Base-by-base conservation (phyloP, 257 asterid genomes). In the Jacaranda copaia region DNA sequence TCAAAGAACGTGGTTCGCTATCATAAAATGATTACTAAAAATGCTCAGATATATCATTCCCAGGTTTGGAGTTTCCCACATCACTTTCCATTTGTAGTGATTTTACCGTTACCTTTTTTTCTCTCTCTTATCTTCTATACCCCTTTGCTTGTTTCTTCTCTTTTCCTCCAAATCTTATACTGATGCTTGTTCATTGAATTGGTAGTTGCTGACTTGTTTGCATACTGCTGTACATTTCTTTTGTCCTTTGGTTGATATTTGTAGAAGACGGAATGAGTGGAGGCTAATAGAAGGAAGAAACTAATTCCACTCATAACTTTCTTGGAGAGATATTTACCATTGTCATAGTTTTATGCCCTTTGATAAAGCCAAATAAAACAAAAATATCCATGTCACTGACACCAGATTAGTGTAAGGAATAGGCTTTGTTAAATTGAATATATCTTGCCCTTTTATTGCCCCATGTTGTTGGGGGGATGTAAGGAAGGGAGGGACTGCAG, bases 11-110 rank as follows among this genome's bases (percentile, higher is more conserved):
- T 82, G 64, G 56, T 75, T 69, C 81, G 42, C 8, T 55, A 56
- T 64, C 84, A 74, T 71, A 75, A 68, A 58, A 81, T 70, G 62
- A 74, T 73, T 63, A 5, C 68, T 32, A 74, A 79, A 67, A 43
- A 16, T 16, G 69, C 51, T 36, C 75, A 39, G 15, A 20, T 8
- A 59, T 85, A 78, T 68, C 92, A 84, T 76, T 80, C 42, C 63
- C 84, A 72, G 92, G 92, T 83, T 80, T 73, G 63, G 42, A 25
- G 19, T 51, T 32, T 35, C 7, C 36, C 49, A n/a, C 62, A 25
- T 67, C 16, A 42, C 71, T 5, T 59, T 57, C 32, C 49, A 14
- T 3, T 48, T 55, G 42, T 3, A 5, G 16, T 52, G 20, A 19
- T 70, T 56, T 70, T 6, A 42, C 42, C 10, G 32, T 13, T 60